These are phyloP conservation scores for Galerina marginata DNA, from an alignment of 768 basidiomycete species.

Conservation along the genomic window DNA sequence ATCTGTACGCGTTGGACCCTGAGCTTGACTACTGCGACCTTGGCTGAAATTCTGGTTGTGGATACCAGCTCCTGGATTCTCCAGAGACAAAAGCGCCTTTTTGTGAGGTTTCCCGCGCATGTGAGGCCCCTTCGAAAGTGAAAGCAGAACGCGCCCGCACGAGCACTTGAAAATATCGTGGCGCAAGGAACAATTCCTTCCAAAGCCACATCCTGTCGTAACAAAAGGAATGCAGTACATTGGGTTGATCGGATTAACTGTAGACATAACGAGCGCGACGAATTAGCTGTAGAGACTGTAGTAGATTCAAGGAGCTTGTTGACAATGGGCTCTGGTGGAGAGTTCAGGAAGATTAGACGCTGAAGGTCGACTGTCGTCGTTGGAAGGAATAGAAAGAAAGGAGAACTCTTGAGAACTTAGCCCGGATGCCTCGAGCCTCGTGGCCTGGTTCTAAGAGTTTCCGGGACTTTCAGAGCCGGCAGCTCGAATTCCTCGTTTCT, in stretches of 20 bases:
- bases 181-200: slow-evolving; percentile 33
- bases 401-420: neutral
- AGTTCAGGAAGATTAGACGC: neutral
- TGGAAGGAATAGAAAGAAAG: neutral
- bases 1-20: neutral
- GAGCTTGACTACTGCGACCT: neutral
- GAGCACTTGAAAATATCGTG: slow-evolving; percentile 44
- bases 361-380: neutral
- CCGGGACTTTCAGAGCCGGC: neutral
- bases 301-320: neutral
- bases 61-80: neutral
- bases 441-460: neutral
- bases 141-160: slow-evolving; percentile 37
- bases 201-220: slow-evolving; percentile 31
- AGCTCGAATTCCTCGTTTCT: neutral
- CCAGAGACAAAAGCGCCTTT: slow-evolving; percentile 16
- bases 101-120: slow-evolving; percentile 34
- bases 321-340: neutral
- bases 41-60: neutral
- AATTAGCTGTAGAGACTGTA: slow-evolving; percentile 4
- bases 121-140: slow-evolving; percentile 27
- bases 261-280: neutral
- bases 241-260: slow-evolving; percentile 1
- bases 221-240: slow-evolving; percentile 33
- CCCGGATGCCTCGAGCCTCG: no score